These are phyloP conservation scores for Alternaria burnsii DNA, from an alignment of 2,329 filamentous ascomycete genomes.

Conservation along the genomic window DNA sequence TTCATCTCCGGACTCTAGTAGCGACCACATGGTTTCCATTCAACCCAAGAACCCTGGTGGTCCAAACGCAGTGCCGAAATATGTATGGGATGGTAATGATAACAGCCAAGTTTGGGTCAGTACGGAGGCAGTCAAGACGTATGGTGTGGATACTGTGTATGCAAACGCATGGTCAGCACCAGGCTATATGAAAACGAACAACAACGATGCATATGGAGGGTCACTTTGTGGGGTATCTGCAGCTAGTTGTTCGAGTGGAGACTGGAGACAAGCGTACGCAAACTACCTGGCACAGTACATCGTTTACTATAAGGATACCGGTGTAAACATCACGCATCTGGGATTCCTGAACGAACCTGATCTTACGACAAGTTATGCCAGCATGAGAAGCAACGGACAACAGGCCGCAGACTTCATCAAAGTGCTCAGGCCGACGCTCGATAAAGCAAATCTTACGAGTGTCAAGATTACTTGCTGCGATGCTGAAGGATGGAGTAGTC, in stretches of 20 bases:
- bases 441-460: conserved; percentile 47
- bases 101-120: conserved; percentile 62
- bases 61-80: conserved; percentile 35
- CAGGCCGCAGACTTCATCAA: conserved; percentile 63
- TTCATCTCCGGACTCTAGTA: conserved; percentile 54
- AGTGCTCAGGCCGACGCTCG: conserved; percentile 53
- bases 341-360: conserved; percentile 59
- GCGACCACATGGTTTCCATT: conserved; percentile 49
- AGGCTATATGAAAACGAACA: conserved; percentile 63
- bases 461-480: conserved; percentile 57
- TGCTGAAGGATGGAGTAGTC: conserved; percentile 53
- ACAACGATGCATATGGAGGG: conserved; percentile 56
- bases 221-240: conserved; percentile 58
- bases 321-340: conserved; percentile 53
- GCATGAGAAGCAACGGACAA: conserved; percentile 57
- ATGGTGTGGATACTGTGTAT: conserved; percentile 58
- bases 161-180: conserved; percentile 62
- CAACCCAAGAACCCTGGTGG: conserved; percentile 38
- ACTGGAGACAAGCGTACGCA: conserved; percentile 61
- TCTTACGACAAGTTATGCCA: conserved; percentile 42
- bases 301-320: conserved; percentile 53
- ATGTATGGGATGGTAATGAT: conserved; percentile 43
- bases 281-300: conserved; percentile 60
- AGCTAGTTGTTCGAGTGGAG: conserved; percentile 52
- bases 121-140: conserved; percentile 56